Conservation (phyloP, 192 early-diverging fungal genomes). For the Coemansia sp. region DNA sequence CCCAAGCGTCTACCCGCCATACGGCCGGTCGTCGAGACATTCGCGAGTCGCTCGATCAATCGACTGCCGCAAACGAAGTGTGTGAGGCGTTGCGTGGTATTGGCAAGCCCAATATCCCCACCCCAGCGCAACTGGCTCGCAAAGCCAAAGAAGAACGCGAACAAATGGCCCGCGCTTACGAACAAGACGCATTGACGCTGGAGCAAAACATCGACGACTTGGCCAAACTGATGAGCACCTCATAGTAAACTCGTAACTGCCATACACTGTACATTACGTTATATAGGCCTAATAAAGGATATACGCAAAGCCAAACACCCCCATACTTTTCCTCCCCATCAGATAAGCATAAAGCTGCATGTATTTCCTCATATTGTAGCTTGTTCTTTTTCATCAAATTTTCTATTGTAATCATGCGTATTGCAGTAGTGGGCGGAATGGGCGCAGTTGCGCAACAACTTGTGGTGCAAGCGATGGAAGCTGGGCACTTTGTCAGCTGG, state of each 20-base stretch:
- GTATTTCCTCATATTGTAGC: no score
- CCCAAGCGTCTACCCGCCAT: constrained; percentile 33
- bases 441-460: constrained; percentile 30
- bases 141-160: constrained; percentile 31
- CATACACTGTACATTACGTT: no score
- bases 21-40: constrained; percentile 31
- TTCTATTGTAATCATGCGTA: constrained; percentile 15
- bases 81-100: constrained; percentile 38
- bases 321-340: no score
- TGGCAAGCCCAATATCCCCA: constrained; percentile 11
- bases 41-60: constrained; percentile 31
- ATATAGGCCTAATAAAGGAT: no score
- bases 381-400: neutral
- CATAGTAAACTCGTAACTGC: neutral
- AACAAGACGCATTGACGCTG: constrained; percentile 32
- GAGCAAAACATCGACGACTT: constrained; percentile 35
- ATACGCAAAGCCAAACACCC: no score
- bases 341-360: neutral
- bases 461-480: constrained; percentile 24
- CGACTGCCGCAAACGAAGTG: constrained; percentile 3
- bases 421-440: constrained; percentile 42
- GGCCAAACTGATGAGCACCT: constrained; percentile 40
- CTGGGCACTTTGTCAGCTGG: constrained; percentile 32
- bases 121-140: constrained; percentile 14
- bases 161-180: constrained; percentile 26